phyloP scores from a whole-genome alignment of 2,329 filamentous ascomycete species.

The Kalmusia sp. region DNA sequence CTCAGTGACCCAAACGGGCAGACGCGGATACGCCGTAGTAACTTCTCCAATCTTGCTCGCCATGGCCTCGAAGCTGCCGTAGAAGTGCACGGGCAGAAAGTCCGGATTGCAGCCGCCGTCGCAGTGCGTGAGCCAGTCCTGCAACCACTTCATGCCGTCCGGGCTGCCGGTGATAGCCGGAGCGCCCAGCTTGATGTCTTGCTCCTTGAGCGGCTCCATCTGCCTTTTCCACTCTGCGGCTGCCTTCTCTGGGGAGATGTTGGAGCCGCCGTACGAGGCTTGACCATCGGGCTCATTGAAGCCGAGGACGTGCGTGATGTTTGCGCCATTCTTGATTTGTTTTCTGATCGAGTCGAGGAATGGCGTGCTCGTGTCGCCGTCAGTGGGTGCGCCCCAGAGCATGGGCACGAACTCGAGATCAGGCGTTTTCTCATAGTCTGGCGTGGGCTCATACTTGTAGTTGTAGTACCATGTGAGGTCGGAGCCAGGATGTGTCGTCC shows the following conservation, averaged over 20 bases:
- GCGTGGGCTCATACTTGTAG: slow-evolving; percentile 67
- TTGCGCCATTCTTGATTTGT: slow-evolving; percentile 60
- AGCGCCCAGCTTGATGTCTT: slow-evolving; percentile 71
- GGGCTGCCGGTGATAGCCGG: slow-evolving; percentile 72
- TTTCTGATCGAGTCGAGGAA: slow-evolving; percentile 67
- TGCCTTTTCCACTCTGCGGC: slow-evolving; percentile 74
- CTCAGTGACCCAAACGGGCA: slow-evolving; percentile 79
- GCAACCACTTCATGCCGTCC: slow-evolving; percentile 70
- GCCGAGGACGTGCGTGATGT: slow-evolving; percentile 72
- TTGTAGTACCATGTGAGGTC: slow-evolving; percentile 88
- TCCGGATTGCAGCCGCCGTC: slow-evolving; percentile 54
- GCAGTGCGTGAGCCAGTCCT: slow-evolving; percentile 69
- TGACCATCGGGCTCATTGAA: slow-evolving; percentile 82
- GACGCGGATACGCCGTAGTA: slow-evolving; percentile 56
- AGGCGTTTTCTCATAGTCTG: slow-evolving; percentile 51
- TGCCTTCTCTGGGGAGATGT: slow-evolving; percentile 65
- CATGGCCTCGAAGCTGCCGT: slow-evolving; percentile 72
- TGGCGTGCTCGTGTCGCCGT: slow-evolving; percentile 54
- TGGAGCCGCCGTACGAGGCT: slow-evolving; percentile 64
- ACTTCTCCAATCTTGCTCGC: slow-evolving; percentile 71
- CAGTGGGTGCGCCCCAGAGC: slow-evolving; percentile 70
- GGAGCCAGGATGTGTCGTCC: slow-evolving; percentile 60
- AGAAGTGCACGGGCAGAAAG: slow-evolving; percentile 61
- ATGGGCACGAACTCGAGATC: slow-evolving; percentile 78
- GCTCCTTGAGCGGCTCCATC: slow-evolving; percentile 70